Conservation (phyloP, 2,329 filamentous ascomycete genomes). For the Cordyceps sp. region DNA sequence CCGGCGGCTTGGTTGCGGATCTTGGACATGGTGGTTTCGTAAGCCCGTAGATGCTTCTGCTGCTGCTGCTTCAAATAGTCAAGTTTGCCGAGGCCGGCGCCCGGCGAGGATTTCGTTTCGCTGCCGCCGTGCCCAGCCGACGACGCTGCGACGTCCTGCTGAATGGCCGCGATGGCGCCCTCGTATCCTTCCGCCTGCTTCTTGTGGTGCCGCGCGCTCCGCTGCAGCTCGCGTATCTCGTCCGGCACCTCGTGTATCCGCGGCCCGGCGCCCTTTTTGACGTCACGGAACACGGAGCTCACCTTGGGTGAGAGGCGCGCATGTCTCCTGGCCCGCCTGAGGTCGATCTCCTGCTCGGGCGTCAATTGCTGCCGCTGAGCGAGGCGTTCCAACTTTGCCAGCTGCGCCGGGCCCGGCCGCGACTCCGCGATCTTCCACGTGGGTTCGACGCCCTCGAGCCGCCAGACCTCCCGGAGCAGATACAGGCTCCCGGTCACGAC, state of each 20-base stretch:
- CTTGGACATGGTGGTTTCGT: constrained; percentile 10
- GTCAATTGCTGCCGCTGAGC: constrained; percentile 14
- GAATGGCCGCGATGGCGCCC: constrained; percentile 7
- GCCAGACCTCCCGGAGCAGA: constrained; percentile 19
- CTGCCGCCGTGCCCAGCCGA: too few species aligned
- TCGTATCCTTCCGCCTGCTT: constrained; percentile 13
- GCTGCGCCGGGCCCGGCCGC: constrained; percentile 16
- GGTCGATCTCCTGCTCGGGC: constrained; percentile 14
- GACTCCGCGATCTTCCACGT: constrained; percentile 12
- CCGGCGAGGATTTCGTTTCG: background rate
- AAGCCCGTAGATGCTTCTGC: constrained; percentile 10
- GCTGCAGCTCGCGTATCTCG: constrained; percentile 10
- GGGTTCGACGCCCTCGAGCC: constrained; percentile 12
- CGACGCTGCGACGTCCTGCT: constrained; percentile 7
- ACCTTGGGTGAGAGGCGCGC: constrained; percentile 13
- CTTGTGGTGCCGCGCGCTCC: constrained; percentile 12
- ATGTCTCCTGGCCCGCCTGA: constrained; percentile 16
- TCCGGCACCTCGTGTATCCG: constrained; percentile 7
- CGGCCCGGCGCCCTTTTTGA: constrained; percentile 5
- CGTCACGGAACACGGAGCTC: constrained; percentile 8
- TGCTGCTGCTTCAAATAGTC: constrained; percentile 9
- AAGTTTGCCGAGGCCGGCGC: constrained; percentile 2
- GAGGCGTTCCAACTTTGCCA: constrained; percentile 14
- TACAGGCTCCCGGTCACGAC: constrained; percentile 25
- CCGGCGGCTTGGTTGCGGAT: constrained; percentile 11